Evolutionary conservation across 768 basidiomycete species (phyloP), one percentile per base, ranked within the genome.

Genomic region (Brasilioporus rufonigricans): DNA sequence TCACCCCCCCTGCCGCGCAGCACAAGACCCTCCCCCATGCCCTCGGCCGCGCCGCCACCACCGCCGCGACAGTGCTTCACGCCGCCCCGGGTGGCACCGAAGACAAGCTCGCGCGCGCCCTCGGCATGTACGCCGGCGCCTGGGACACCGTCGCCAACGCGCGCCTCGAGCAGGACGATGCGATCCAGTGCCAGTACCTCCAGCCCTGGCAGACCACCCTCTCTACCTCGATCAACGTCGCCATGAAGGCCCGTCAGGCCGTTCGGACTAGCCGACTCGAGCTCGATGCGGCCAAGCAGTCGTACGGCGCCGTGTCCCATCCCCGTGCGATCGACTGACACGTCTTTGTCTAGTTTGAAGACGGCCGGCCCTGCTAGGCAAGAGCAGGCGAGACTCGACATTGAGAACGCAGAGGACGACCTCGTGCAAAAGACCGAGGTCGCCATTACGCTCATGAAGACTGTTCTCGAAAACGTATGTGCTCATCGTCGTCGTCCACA

Each of bases 11-110:
- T 23, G 73, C 76, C 3, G 67, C 75, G 26, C 87, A 87, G 64
- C 93, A 94, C 78, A 98, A 98, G 84, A 98, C 97, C 1, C 87
- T 98, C 49, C 92, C 97, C 0, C 97, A 98, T 63, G 96, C 97
- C 0, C 82, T 98, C 49, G 80, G 86, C 19, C 88, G 97, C 48
- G 87, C 95, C 0, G 84, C 94, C 0, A 80, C 83, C 35, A 66
- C 74, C 10, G 90, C 85, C 0, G 79, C 84, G 3, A 69, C 68
- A 6, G 71, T 74, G 12, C 64, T 89, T 29, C 72, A 74, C n/a
- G 57, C 61, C 3, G 74, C 76, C 1, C 77, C 78, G 26, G 72
- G 77, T 6, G 77, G 75, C 24, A 73, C 76, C 1, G 80, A 83
- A 1, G 86, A 91, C 61, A 83, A 86, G 60, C 81, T 98, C 27